These are phyloP conservation scores for Angophora floribunda DNA, from an alignment of 345 rosid genomes.

Conservation along the genomic window DNA sequence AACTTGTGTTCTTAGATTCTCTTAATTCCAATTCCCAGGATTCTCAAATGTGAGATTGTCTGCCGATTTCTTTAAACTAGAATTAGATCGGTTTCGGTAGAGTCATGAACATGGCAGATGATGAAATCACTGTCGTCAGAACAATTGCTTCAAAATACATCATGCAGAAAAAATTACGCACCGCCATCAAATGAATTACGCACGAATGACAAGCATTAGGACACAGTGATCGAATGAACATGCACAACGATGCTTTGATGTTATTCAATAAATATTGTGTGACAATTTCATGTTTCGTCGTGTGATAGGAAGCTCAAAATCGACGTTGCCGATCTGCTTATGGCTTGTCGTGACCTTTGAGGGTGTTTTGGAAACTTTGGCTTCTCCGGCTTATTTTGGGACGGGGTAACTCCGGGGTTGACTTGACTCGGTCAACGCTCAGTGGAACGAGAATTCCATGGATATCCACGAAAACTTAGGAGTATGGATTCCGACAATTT, in stretches of 20 bases:
- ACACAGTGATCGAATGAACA: neutral
- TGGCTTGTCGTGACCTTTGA: neutral
- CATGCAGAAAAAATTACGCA: accelerated
- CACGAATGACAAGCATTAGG: neutral
- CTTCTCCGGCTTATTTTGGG: neutral
- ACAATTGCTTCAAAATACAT: neutral
- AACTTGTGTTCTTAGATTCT: neutral
- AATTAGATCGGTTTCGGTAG: neutral
- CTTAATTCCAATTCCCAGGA: neutral
- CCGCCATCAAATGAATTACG: neutral
- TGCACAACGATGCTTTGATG: neutral
- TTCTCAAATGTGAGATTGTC: neutral
- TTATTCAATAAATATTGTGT: neutral
- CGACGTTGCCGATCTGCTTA: neutral
- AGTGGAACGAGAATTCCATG: neutral
- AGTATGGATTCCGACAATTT: neutral
- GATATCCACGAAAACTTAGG: neutral
- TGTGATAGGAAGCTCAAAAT: neutral
- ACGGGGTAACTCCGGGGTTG: neutral
- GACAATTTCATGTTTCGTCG: neutral
- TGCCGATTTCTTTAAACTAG: neutral
- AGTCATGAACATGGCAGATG: neutral
- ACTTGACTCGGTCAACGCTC: neutral
- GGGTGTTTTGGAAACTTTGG: neutral
- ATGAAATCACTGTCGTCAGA: neutral